phyloP scores from a whole-genome alignment of 768 basidiomycete genomes.

The Russula sp. region DNA sequence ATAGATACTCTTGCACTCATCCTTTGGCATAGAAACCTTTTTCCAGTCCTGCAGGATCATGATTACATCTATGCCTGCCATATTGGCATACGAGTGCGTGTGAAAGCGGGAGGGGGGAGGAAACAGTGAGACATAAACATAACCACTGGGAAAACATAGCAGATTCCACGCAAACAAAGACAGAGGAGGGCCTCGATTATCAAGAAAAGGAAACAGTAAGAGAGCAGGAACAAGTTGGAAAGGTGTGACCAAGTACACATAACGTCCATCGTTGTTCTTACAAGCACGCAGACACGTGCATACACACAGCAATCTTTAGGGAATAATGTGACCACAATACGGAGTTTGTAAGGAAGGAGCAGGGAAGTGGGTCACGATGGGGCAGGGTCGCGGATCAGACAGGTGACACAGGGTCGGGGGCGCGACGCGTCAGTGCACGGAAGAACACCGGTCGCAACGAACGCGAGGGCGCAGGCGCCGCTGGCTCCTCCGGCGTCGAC shows the following conservation, averaged over 20 bases:
- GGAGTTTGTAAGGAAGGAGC: background rate
- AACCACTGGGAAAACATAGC: background rate
- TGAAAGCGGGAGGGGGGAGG: background rate
- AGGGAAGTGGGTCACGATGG: background rate
- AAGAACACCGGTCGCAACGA: slow-evolving; percentile 12
- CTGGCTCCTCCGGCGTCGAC: slow-evolving; percentile 5
- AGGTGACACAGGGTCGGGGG: slow-evolving; percentile 1
- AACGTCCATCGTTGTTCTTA: background rate
- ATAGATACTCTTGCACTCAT: background rate
- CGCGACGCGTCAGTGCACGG: slow-evolving; percentile 10
- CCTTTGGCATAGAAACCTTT: background rate
- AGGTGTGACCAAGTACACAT: background rate
- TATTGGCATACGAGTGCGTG: background rate
- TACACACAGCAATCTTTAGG: background rate
- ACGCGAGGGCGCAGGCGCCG: background rate
- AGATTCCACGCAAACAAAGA: background rate
- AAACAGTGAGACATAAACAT: background rate
- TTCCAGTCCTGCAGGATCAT: background rate
- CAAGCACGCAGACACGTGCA: background rate
- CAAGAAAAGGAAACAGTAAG: background rate
- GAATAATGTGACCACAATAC: background rate
- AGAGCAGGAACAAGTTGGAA: background rate
- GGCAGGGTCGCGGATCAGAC: background rate
- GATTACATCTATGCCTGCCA: background rate
- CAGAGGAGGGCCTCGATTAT: background rate